Evolutionary conservation across 2,329 filamentous ascomycete genomes (phyloP).

Genomic region (Scedosporium aurantiacum): DNA sequence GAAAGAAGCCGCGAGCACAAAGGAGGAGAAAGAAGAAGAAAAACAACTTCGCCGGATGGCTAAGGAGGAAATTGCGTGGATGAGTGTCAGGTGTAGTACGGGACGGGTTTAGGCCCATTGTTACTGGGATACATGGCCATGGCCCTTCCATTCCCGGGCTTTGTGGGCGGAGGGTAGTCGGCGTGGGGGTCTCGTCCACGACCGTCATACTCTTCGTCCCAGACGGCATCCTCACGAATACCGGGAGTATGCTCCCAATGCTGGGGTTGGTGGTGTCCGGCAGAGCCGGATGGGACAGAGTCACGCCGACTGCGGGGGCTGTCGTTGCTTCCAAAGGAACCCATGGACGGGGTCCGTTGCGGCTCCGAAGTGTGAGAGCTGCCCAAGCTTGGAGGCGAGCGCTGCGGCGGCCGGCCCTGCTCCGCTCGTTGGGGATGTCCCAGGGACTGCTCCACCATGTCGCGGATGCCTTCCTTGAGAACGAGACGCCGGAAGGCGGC

Average conservation of each 20-base stretch:
- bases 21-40: background rate
- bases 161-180: background rate
- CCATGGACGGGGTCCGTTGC: background rate
- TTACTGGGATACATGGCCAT: background rate
- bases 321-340: background rate
- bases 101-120: background rate
- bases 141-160: background rate
- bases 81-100: background rate
- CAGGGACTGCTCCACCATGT: background rate
- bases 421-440: background rate
- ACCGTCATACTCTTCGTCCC: background rate
- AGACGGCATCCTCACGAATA: background rate
- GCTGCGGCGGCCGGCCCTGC: background rate
- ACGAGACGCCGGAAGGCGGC: constrained; percentile 1
- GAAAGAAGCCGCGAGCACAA: background rate
- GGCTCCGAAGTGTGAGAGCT: background rate
- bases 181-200: background rate
- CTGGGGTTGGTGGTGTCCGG: background rate
- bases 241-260: background rate
- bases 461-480: constrained; percentile 4
- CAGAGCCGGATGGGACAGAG: background rate
- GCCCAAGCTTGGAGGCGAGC: background rate
- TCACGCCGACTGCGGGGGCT: background rate
- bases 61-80: background rate
- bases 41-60: background rate